These are phyloP conservation scores for Macrophomina tecta DNA, from an alignment of 2,329 filamentous ascomycete species.

Conservation along the genomic window DNA sequence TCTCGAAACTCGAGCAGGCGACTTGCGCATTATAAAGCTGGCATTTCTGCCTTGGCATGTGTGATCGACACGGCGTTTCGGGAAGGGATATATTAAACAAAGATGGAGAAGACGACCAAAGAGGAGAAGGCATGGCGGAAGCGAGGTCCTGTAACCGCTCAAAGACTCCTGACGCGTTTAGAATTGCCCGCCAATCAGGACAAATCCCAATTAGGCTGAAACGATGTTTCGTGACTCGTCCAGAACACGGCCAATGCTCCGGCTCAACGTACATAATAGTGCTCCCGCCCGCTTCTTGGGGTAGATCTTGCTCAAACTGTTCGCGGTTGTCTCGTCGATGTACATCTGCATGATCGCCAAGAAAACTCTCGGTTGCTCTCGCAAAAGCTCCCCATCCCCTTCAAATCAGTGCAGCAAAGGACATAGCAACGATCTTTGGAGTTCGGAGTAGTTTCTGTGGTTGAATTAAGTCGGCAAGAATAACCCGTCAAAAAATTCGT, in stretches of 20 bases:
- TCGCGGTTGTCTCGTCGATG: background rate
- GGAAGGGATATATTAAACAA: slow-evolving; percentile 23
- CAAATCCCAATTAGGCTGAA: background rate
- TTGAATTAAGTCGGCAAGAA: no score
- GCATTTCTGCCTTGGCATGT: background rate
- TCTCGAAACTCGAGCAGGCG: background rate
- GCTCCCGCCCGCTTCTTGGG: background rate
- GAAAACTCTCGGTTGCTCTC: background rate
- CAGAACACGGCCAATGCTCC: background rate
- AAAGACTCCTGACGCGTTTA: slow-evolving; percentile 13
- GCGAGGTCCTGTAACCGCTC: slow-evolving; percentile 23
- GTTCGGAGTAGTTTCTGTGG: no score
- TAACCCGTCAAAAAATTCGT: no score
- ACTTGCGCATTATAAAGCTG: slow-evolving; percentile 1
- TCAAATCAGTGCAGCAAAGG: no score
- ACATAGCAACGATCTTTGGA: no score
- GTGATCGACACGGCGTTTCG: slow-evolving; percentile 21
- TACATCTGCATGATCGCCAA: background rate
- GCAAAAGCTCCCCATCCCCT: background rate
- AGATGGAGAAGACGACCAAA: slow-evolving; percentile 17
- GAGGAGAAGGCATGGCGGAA: slow-evolving; percentile 1
- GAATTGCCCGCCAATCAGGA: slow-evolving; percentile 22
- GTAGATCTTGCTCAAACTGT: background rate
- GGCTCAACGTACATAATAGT: background rate
- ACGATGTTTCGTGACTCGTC: background rate